These are phyloP conservation scores for Xylaria venustula DNA, from an alignment of 495 filamentous ascomycete genomes.

Conservation along the genomic window DNA sequence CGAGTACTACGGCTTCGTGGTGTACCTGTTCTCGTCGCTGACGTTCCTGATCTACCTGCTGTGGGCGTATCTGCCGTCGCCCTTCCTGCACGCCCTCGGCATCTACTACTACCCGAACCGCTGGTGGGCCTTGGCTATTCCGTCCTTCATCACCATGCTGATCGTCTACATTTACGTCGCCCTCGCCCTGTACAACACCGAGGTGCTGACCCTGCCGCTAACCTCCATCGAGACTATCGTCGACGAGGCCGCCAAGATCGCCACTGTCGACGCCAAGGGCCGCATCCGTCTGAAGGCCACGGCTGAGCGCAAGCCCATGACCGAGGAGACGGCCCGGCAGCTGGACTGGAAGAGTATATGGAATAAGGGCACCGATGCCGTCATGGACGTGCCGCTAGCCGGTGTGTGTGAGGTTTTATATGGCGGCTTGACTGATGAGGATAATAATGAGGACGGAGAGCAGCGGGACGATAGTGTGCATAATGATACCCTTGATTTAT, in stretches of 20 bases:
- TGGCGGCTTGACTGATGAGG: slow-evolving; percentile 50
- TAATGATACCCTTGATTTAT: slow-evolving; percentile 1
- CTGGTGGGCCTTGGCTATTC: slow-evolving; percentile 95
- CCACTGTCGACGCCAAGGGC: slow-evolving; percentile 73
- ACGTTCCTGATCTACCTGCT: slow-evolving; percentile 87
- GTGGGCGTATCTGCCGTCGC: slow-evolving; percentile 90
- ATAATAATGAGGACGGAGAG: slow-evolving; percentile 21
- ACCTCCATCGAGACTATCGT: slow-evolving; percentile 84
- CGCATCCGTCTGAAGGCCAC: slow-evolving; percentile 45
- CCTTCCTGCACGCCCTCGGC: slow-evolving; percentile 87
- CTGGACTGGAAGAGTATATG: slow-evolving; percentile 78
- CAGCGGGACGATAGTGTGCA: not conserved
- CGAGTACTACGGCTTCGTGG: slow-evolving; percentile 97
- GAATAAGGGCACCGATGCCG: slow-evolving; percentile 92
- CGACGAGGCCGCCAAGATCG: slow-evolving; percentile 83
- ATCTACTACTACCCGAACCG: slow-evolving; percentile 96
- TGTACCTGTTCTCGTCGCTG: slow-evolving; percentile 81
- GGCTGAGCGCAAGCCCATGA: slow-evolving; percentile 50
- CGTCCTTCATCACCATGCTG: slow-evolving; percentile 82
- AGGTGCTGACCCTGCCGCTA: slow-evolving; percentile 80
- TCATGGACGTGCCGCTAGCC: slow-evolving; percentile 94
- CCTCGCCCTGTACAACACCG: slow-evolving; percentile 85
- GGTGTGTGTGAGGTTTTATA: slow-evolving; percentile 95
- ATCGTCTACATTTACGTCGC: slow-evolving; percentile 94
- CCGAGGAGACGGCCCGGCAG: slow-evolving; percentile 47